These are phyloP conservation scores for Penicillium occitanis DNA, from an alignment of 2,329 filamentous ascomycete species.

Conservation along the genomic window DNA sequence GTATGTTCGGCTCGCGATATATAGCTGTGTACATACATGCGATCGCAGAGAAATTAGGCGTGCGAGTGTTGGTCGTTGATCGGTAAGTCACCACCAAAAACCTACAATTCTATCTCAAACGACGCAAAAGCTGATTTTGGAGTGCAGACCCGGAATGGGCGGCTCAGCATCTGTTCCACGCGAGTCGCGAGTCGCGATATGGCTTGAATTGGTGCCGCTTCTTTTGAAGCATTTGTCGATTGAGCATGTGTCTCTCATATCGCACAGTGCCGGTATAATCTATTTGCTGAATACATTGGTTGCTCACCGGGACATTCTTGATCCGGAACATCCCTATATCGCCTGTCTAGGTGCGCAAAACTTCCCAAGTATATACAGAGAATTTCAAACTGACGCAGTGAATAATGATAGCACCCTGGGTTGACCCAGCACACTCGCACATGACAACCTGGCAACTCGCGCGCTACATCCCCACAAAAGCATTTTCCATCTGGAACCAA, in stretches of 20 bases:
- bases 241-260: slow-evolving; percentile 39
- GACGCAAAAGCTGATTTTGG: neutral
- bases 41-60: slow-evolving; percentile 27
- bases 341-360: slow-evolving; percentile 30
- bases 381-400: too few species aligned
- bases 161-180: slow-evolving; percentile 42
- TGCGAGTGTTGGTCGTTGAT: slow-evolving; percentile 30
- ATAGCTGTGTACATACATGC: slow-evolving; percentile 26
- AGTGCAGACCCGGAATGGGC: slow-evolving; percentile 45
- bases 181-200: slow-evolving; percentile 38
- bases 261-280: slow-evolving; percentile 45
- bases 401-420: slow-evolving; percentile 38
- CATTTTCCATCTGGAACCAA: slow-evolving; percentile 30
- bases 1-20: slow-evolving; percentile 33
- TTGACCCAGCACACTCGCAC: slow-evolving; percentile 40
- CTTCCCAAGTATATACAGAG: too few species aligned
- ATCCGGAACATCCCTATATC: slow-evolving; percentile 31
- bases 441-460: slow-evolving; percentile 31
- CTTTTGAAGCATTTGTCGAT: slow-evolving; percentile 40
- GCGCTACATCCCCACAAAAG: slow-evolving; percentile 28
- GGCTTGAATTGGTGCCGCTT: slow-evolving; percentile 44
- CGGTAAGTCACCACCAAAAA: slow-evolving; percentile 20
- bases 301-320: slow-evolving; percentile 36
- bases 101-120: neutral
- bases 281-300: slow-evolving; percentile 46